Base-by-base conservation (phyloP, 768 basidiomycete species). In the Trametopsis cervina region DNA sequence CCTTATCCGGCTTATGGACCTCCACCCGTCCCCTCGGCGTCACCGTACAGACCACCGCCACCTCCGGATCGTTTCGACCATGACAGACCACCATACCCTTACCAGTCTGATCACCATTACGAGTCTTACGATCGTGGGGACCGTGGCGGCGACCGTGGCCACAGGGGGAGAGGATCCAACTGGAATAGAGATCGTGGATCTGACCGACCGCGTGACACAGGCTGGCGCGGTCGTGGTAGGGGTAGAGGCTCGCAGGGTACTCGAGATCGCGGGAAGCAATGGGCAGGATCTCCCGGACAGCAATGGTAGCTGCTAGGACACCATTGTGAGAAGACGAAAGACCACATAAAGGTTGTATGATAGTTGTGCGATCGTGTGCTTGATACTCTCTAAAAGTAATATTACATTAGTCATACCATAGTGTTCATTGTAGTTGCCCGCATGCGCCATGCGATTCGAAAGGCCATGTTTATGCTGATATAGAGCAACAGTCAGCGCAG, bases 171-270 rank as follows among this genome's bases (percentile, higher is more conserved):
- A 13, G n/a, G 42, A 24, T 15, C 20, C 36, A n/a, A 24, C 20
- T 17, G 52, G 41, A 40, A 44, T 18, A 15, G 52, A 17, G 42
- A 41, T 35, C 42, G 47, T 13, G 37, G 36, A 13, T 35, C 24
- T n/a, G 49, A 48, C n/a, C 40, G 53, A 15, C 45, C 29, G 42
- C 43, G 53, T 2, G 53, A 54, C 36, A 25, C 53, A 17, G 53
- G 53, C 5, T 54, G 53, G 53, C 29, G 40, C 22, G 53, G 53
- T 11, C 39, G 53, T 15, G 53, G 44, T 2, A 4, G 49, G 22
- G 53, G 43, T 3, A 21, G 52, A 27, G 48, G 48, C 3, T n/a
- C 4, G 42, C 49, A 21, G n/a, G n/a, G n/a, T n/a, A n/a, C 46
- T 38, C 13, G n/a, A 12, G 29, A 46, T 13, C 6, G 23, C 11